Evolutionary conservation across 2,329 filamentous ascomycete species (phyloP).

Genomic region (Pyricularia grisea): DNA sequence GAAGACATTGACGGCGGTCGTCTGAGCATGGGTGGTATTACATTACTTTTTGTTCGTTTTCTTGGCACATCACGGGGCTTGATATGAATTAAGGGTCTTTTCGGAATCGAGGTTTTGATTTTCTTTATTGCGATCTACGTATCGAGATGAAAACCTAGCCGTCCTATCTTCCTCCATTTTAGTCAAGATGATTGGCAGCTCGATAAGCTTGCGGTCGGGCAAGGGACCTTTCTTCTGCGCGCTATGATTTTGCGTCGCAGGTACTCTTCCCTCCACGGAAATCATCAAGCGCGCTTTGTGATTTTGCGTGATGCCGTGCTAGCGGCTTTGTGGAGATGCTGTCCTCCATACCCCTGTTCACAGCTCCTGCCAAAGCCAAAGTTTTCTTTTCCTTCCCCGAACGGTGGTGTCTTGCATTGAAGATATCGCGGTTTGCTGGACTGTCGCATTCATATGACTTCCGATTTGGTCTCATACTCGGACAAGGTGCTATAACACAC

Average conservation of each 20-base stretch:
- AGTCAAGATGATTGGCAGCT: background rate
- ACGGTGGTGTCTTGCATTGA: background rate
- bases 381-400: background rate
- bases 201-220: background rate
- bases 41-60: background rate
- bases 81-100: background rate
- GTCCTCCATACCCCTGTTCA: background rate
- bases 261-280: background rate
- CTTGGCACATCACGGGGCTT: background rate
- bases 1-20: conserved; percentile 23
- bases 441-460: background rate
- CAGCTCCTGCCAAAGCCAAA: background rate
- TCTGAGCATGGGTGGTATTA: background rate
- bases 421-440: background rate
- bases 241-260: background rate
- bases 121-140: background rate
- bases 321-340: background rate
- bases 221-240: background rate
- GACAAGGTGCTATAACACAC: background rate
- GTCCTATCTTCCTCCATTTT: background rate
- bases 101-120: background rate
- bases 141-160: background rate
- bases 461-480: background rate
- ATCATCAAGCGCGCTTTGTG: background rate
- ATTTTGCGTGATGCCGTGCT: background rate